Base-by-base conservation (phyloP, 345 rosid genomes). In the Gossypium stocksii region DNA sequence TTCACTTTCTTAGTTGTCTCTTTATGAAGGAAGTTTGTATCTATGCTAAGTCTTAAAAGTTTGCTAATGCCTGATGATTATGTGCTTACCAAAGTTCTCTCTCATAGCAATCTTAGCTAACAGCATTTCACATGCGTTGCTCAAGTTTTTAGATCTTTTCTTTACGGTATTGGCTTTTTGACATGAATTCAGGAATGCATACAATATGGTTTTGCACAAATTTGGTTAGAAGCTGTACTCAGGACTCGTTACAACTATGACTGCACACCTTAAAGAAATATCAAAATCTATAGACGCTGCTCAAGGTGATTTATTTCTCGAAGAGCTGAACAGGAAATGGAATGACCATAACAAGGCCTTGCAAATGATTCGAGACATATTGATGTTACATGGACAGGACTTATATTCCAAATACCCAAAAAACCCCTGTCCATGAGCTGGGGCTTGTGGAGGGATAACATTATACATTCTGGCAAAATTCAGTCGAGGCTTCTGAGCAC, bases 381-480 rank as follows among this genome's bases (percentile, higher is more conserved):
- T 95, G 80, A 95, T 93, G 99, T 95, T 95, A 95, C 83, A 93
- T 93, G 98, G 99, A 93, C 71, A 91, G 98, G 75, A 93, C 97
- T 29, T 95, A 87, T 82, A 89, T 95, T 72, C 93, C 87, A 44
- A 89, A 90, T 77, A 74, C 86, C 38, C 89, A 85, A 41, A 90
- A 90, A 76, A 90, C 97, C 45, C 92, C 97, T 48, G 99, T 95
- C 77, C 94, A 93, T 54, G 96, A 94, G 60, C 89, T 93, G 77
- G 99, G 99, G 83, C 70, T 84, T 93, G 66, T 95, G 99, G 99
- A 93, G 92, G 85, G 98, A 95, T 66, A 88, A 87, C 60, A 89
- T 93, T 8, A 83, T 91, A 71, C 97, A 83, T 78, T 90, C 84
- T 80, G 76, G 78, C 82, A 91, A 89, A 80, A 95, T 95, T 66